These are phyloP conservation scores for Podospora conica DNA, from an alignment of 495 filamentous ascomycete species.

Conservation along the genomic window DNA sequence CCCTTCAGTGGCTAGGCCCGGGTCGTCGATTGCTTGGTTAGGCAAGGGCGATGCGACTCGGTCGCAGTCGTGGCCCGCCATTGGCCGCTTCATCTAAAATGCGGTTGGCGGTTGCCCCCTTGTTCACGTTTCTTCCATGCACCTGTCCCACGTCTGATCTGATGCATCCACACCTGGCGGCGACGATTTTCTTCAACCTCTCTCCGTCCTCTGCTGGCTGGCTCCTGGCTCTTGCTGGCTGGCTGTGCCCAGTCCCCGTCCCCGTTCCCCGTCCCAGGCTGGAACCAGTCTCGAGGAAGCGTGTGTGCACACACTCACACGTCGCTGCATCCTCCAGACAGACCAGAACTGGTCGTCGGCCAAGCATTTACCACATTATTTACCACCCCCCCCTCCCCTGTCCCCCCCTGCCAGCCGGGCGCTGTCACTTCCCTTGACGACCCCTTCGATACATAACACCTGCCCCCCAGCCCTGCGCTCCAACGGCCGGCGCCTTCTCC, in stretches of 20 bases:
- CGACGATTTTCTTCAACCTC: conserved; percentile 26
- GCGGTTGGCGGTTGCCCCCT: conserved; percentile 33
- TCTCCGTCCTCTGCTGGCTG: neutral
- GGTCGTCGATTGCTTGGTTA: conserved; percentile 38
- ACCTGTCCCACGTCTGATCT: conserved; percentile 37
- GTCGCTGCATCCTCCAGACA: neutral
- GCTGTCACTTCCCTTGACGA: conserved; percentile 22
- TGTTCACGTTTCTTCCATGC: conserved; percentile 41
- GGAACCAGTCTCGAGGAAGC: conserved; percentile 4
- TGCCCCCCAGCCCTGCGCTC: conserved; percentile 3
- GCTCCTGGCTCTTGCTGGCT: too few species aligned
- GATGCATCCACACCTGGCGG: conserved; percentile 37
- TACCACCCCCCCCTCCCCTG: neutral
- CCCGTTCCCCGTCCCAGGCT: conserved; percentile 8
- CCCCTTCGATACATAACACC: conserved; percentile 20
- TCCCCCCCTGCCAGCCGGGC: conserved; percentile 23
- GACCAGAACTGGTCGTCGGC: conserved; percentile 15
- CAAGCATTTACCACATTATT: conserved; percentile 12
- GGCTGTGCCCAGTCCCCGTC: conserved; percentile 4
- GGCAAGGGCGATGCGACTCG: conserved; percentile 34
- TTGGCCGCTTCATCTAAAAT: conserved; percentile 46
- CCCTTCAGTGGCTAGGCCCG: conserved; percentile 39
- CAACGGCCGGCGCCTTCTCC: conserved; percentile 7
- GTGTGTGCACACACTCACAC: neutral
- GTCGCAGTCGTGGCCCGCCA: conserved; percentile 24